phyloP scores from a whole-genome alignment of 2,329 filamentous ascomycete genomes.

The Orbilia oligospora region DNA sequence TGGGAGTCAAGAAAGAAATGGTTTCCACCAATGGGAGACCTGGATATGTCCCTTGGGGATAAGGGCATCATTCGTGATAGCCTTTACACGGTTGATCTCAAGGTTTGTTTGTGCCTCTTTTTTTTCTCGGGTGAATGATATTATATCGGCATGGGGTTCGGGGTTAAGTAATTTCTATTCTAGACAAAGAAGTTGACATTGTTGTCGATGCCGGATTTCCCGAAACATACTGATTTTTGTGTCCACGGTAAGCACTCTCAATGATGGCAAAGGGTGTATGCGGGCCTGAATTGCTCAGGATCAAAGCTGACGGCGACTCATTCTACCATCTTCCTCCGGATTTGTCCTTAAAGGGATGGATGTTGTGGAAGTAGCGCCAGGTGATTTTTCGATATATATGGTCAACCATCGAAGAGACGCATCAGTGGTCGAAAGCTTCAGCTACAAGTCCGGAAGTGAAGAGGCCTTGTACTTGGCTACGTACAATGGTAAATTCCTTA shows the following conservation, averaged over 20 bases:
- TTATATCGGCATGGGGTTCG: background rate
- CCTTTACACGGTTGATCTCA: constrained; percentile 37
- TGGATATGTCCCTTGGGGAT: background rate
- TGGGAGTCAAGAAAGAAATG: constrained; percentile 39
- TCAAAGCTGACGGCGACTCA: background rate
- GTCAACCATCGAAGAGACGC: constrained; percentile 45
- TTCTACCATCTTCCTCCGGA: background rate
- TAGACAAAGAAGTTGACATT: constrained; percentile 39
- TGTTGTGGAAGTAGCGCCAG: constrained; percentile 18
- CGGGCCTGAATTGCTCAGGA: background rate
- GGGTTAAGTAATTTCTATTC: background rate
- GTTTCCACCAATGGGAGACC: constrained; percentile 48
- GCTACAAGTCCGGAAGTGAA: background rate
- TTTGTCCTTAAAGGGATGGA: constrained; percentile 34
- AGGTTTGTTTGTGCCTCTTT: constrained; percentile 12
- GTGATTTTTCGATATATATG: constrained; percentile 40
- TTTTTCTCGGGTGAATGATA: background rate
- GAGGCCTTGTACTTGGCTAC: constrained; percentile 21
- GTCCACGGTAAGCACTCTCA: constrained; percentile 31
- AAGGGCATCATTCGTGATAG: constrained; percentile 32
- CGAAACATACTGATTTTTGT: constrained; percentile 34
- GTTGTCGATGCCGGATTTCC: constrained; percentile 39
- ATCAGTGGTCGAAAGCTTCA: constrained; percentile 48
- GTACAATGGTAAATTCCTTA: constrained; percentile 32
- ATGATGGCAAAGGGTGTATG: background rate